A percentile compares a stretch with the other conserved stretches of the same genome.
Evolutionary conservation across 1,284 basidiomycete species (phyloP).

Genomic region (Austroboletus novae-zelandiae): DNA sequence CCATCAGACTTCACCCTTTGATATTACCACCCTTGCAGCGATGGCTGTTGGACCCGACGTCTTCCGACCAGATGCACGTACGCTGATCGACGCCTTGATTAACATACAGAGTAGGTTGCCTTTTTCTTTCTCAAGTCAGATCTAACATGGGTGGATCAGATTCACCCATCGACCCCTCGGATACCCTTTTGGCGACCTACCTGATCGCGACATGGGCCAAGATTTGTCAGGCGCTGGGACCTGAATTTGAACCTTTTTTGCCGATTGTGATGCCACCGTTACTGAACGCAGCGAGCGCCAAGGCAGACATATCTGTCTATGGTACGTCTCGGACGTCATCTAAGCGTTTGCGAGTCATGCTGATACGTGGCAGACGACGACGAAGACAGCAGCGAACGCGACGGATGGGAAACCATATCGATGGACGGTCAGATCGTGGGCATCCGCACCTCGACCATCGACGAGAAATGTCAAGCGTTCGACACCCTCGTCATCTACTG

Average conservation of each 20-base stretch:
- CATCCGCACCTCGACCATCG: conserved; percentile 75
- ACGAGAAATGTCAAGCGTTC: conserved; percentile 86
- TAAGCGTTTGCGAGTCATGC: neutral
- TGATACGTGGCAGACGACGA: conserved; percentile 45
- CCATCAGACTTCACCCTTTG: neutral
- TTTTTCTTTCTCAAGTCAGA: neutral
- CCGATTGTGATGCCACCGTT: conserved; percentile 79
- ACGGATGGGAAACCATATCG: conserved; percentile 75
- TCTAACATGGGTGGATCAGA: conserved; percentile 39
- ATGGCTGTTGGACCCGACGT: conserved; percentile 78
- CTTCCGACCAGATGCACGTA: conserved; percentile 73
- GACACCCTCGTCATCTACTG: conserved; percentile 81
- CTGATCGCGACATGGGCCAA: conserved; percentile 81
- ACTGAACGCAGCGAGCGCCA: conserved; percentile 72
- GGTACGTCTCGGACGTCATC: conserved; percentile 38
- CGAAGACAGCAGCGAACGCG: conserved; percentile 51
- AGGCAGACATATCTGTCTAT: conserved; percentile 75
- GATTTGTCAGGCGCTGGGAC: conserved; percentile 76
- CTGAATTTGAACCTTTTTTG: conserved; percentile 81
- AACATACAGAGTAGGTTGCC: conserved; percentile 67
- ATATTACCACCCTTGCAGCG: conserved; percentile 40
- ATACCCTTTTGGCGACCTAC: conserved; percentile 66
- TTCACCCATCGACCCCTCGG: conserved; percentile 58
- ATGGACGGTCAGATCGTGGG: conserved; percentile 77
- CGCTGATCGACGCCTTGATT: conserved; percentile 70